phyloP scores from a whole-genome alignment of 306 rosid genomes.

The Fragaria ananassa region DNA sequence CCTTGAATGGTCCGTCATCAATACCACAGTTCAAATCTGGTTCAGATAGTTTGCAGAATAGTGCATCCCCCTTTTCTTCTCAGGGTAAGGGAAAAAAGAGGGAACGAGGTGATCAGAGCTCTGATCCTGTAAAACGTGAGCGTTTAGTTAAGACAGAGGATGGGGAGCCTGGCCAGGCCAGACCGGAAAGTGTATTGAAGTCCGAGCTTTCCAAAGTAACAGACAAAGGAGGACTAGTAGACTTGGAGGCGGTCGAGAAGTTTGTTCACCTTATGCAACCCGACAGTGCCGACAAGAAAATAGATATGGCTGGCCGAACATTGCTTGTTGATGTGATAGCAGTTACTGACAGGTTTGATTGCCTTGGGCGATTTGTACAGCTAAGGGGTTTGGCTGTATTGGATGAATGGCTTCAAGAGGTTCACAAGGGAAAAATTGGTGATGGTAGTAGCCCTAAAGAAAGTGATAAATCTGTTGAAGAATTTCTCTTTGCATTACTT shows the following conservation, averaged over 20 bases:
- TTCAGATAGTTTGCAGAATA: slow-evolving; percentile 68
- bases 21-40: slow-evolving; percentile 65
- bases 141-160: slow-evolving; percentile 54
- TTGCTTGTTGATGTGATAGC: slow-evolving; percentile 77
- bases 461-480: slow-evolving; percentile 67
- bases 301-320: slow-evolving; percentile 68
- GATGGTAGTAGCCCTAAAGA: slow-evolving; percentile 54
- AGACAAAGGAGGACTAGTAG: slow-evolving; percentile 72
- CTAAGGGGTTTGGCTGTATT: slow-evolving; percentile 68
- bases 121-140: slow-evolving; percentile 60
- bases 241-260: slow-evolving; percentile 68
- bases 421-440: slow-evolving; percentile 69
- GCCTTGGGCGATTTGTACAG: slow-evolving; percentile 69
- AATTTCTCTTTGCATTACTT: slow-evolving; percentile 75
- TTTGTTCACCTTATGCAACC: slow-evolving; percentile 75
- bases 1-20: slow-evolving; percentile 70
- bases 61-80: slow-evolving; percentile 55
- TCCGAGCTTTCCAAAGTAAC: slow-evolving; percentile 65
- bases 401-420: slow-evolving; percentile 95
- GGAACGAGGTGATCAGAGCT: slow-evolving; percentile 69
- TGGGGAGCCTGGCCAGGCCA: slow-evolving; percentile 53
- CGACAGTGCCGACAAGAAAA: slow-evolving; percentile 57
- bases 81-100: slow-evolving; percentile 72
- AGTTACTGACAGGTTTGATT: slow-evolving; percentile 63
- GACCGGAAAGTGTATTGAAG: slow-evolving; percentile 59